Conservation (phyloP, 106 monocot species). For the Allium sativum region DNA sequence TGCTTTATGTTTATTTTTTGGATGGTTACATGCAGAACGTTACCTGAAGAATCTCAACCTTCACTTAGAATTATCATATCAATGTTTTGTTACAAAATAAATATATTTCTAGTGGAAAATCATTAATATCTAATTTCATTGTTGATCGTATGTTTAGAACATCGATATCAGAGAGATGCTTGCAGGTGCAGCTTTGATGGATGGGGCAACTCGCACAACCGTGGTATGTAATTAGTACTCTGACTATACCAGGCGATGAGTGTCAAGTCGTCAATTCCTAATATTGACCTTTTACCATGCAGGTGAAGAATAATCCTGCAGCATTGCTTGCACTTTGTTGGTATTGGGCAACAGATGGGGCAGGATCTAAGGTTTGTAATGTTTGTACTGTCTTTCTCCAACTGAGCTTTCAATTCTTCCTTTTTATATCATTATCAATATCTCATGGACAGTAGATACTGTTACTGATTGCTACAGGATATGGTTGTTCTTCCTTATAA, state of each 20-base stretch:
- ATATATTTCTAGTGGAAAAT: too few relatives aligned
- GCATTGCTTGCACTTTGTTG: slow-evolving; percentile 93
- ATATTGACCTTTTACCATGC: slow-evolving; percentile 5
- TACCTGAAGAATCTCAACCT: too few relatives aligned
- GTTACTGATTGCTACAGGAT: slow-evolving; percentile 34
- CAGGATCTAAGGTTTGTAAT: slow-evolving; percentile 74
- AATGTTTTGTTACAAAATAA: too few relatives aligned
- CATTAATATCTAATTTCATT: too few relatives aligned
- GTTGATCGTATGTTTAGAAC: slow-evolving; percentile 21
- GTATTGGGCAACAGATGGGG: slow-evolving; percentile 97
- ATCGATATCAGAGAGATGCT: slow-evolving; percentile 96
- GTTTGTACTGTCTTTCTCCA: not conserved
- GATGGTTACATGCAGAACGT: too few relatives aligned
- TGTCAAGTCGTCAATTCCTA: not conserved
- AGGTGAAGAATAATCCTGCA: slow-evolving; percentile 94
- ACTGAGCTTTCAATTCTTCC: not conserved
- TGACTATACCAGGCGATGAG: too few relatives aligned
- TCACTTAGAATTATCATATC: too few relatives aligned
- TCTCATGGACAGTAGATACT: too few relatives aligned
- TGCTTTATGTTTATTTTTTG: too few relatives aligned
- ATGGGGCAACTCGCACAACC: slow-evolving; percentile 66
- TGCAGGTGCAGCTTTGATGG: slow-evolving; percentile 89
- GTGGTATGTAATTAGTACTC: slow-evolving; percentile 42
- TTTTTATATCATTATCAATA: not conserved
- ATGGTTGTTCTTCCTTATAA: slow-evolving; percentile 99